phyloP scores from a whole-genome alignment of 2,329 filamentous ascomycete genomes.

The Mycocentrospora acerina region DNA sequence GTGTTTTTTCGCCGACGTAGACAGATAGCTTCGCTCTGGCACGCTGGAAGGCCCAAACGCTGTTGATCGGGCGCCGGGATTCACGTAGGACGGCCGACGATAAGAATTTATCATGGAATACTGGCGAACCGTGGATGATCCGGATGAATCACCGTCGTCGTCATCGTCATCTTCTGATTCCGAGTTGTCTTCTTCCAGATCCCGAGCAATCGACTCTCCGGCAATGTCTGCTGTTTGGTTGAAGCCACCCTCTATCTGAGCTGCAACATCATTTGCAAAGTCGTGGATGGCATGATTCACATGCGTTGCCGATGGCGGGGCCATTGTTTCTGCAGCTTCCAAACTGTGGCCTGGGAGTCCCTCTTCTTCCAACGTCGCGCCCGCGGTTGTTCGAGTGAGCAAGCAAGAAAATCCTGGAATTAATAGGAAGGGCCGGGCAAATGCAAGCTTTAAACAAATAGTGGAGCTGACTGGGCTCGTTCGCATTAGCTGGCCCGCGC shows the following conservation, averaged over 20 bases:
- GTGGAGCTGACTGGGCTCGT: conserved; percentile 1
- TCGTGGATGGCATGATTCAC: conserved; percentile 12
- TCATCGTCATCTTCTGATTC: conserved; percentile 52
- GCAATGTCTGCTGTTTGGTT: conserved; percentile 37
- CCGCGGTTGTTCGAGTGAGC: background rate
- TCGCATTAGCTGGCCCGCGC: conserved; percentile 10
- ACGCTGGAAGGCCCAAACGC: conserved; percentile 64
- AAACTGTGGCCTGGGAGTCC: no score
- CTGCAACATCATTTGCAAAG: conserved; percentile 24
- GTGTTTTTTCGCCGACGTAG: conserved; percentile 31
- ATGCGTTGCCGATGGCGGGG: conserved; percentile 12
- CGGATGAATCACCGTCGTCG: conserved; percentile 54
- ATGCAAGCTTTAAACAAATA: background rate
- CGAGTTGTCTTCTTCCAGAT: conserved; percentile 46
- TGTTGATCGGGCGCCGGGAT: conserved; percentile 69
- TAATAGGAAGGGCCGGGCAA: background rate
- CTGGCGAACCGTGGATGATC: conserved; percentile 50
- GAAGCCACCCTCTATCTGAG: conserved; percentile 35
- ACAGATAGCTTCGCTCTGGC: conserved; percentile 38
- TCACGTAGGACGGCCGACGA: conserved; percentile 74
- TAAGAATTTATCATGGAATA: conserved; percentile 65
- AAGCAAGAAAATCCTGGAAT: background rate
- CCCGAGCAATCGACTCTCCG: conserved; percentile 41
- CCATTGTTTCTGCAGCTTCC: conserved; percentile 14
- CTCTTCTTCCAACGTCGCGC: background rate